Conservation (phyloP, 495 filamentous ascomycete genomes). For the Daldinia bambusicola region DNA sequence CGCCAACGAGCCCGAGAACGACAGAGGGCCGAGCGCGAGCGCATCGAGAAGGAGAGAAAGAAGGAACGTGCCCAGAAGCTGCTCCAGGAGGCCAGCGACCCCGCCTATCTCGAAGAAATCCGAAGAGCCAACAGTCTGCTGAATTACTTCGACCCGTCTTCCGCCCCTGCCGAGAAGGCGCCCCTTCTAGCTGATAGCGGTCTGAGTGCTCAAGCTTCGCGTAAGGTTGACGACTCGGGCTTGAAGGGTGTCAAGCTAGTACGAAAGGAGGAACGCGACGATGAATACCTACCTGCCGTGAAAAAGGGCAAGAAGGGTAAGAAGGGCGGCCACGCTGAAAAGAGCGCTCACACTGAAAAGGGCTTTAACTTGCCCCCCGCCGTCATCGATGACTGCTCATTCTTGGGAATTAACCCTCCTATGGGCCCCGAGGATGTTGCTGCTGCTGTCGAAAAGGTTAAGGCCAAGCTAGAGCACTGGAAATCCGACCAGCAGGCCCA, state of each 20-base stretch:
- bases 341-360: slow-evolving; percentile 58
- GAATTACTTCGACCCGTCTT: slow-evolving; percentile 86
- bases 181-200: slow-evolving; percentile 72
- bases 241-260: slow-evolving; percentile 81
- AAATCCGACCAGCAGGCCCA: slow-evolving; percentile 89
- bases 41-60: slow-evolving; percentile 81
- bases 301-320: slow-evolving; percentile 95
- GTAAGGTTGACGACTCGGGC: slow-evolving; percentile 80
- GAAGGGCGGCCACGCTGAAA: slow-evolving; percentile 60
- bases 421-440: slow-evolving; percentile 85
- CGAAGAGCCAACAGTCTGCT: slow-evolving; percentile 84
- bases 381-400: slow-evolving; percentile 87
- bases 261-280: slow-evolving; percentile 85
- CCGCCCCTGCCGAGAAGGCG: slow-evolving; percentile 66
- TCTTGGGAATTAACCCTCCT: slow-evolving; percentile 85
- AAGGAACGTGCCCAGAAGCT: slow-evolving; percentile 85
- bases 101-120: slow-evolving; percentile 91
- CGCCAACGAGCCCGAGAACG: slow-evolving; percentile 70
- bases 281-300: slow-evolving; percentile 84
- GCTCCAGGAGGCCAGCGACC: slow-evolving; percentile 89
- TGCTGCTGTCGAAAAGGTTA: slow-evolving; percentile 82
- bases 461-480: slow-evolving; percentile 91
- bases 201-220: slow-evolving; percentile 73
- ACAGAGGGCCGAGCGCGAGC: slow-evolving; percentile 73
- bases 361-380: slow-evolving; percentile 88